Evolutionary conservation across 331 rosid species (phyloP), one percentile per base, ranked within the genome.

Genomic region (Erythrophleum ivorense): DNA sequence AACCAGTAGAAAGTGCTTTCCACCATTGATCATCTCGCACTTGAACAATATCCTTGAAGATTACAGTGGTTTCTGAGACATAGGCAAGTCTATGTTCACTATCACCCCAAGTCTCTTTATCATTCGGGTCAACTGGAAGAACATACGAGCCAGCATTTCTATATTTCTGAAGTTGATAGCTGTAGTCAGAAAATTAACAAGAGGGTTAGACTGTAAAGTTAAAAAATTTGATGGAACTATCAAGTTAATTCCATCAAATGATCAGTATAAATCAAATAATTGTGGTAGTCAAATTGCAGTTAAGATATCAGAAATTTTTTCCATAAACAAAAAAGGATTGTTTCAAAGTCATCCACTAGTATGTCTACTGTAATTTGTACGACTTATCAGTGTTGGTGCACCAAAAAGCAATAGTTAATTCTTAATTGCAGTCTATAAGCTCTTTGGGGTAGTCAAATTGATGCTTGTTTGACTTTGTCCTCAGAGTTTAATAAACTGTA

Each of bases 21-120:
- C 99, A 96, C 99, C 99, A 96, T 64, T 96, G 99, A 68, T 96
- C 97, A 74, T 96, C 99, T 34, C 99, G 86, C 14, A 94, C 99
- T 82, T 90, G 94, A 87, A 96, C 97, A 49, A 84, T 78, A 86
- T 92, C 98, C 73, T 96, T 96, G 89, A 96, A 96, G 43, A 96
- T 96, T 68, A 96, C 99, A 33, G 99, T 96, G 66, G 99, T 96
- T 88, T 94, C 99, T 0, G 99, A 94, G 36, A 96, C 98, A 68
- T 96, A 96, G 21, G 99, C 98, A 6, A 96, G 92, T 75, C 99
- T 88, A 82, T 96, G 99, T 82, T 96, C 99, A 82, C 98, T 94
- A 19, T 96, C 98, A 75, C 90, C 90, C 90, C 86, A 87, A 14
- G 97, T 96, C 86, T 96, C 99, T 86, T 88, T 94, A 86, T 96